Evolutionary conservation across 345 rosid genomes (phyloP).

Genomic region (Diplotaxis tenuifolia): DNA sequence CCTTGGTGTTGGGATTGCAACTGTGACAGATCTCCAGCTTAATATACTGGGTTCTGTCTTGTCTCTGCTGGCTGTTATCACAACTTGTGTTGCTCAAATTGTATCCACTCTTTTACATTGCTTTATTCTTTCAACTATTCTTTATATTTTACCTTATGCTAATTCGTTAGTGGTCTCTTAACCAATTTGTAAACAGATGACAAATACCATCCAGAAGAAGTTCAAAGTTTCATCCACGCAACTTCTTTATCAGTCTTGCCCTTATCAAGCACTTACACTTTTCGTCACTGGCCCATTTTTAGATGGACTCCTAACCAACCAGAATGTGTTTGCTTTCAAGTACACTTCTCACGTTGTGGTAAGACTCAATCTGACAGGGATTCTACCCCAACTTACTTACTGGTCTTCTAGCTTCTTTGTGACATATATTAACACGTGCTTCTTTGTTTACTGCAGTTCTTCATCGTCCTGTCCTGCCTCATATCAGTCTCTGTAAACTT

Average conservation of each 20-base stretch:
- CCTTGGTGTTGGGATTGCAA: conserved; percentile 97
- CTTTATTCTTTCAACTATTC: conserved; percentile 28
- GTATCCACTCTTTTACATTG: conserved; percentile 52
- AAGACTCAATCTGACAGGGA: conserved; percentile 47
- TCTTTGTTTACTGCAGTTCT: conserved; percentile 70
- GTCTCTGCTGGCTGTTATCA: conserved; percentile 89
- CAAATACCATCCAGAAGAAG: conserved; percentile 99
- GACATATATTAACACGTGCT: conserved; percentile 20
- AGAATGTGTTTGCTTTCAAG: conserved; percentile 92
- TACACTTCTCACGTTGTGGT: conserved; percentile 98
- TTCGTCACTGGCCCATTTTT: conserved; percentile 89
- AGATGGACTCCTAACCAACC: conserved; percentile 90
- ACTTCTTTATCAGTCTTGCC: conserved; percentile 97
- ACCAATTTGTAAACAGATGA: conserved; percentile 74
- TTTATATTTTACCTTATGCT: conserved; percentile 13
- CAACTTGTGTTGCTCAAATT: conserved; percentile 98
- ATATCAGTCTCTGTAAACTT: conserved; percentile 99
- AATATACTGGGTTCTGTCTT: conserved; percentile 87
- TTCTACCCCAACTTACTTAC: neutral
- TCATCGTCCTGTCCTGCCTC: conserved; percentile 98
- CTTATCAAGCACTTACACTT: conserved; percentile 92
- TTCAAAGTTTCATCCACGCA: conserved; percentile 99
- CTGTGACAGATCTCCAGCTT: conserved; percentile 98
- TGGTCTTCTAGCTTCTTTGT: too few relatives aligned
- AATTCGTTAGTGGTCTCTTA: conserved; percentile 44